Base-by-base conservation (phyloP, 2,329 filamentous ascomycete species). In the Juglanconis sp. region DNA sequence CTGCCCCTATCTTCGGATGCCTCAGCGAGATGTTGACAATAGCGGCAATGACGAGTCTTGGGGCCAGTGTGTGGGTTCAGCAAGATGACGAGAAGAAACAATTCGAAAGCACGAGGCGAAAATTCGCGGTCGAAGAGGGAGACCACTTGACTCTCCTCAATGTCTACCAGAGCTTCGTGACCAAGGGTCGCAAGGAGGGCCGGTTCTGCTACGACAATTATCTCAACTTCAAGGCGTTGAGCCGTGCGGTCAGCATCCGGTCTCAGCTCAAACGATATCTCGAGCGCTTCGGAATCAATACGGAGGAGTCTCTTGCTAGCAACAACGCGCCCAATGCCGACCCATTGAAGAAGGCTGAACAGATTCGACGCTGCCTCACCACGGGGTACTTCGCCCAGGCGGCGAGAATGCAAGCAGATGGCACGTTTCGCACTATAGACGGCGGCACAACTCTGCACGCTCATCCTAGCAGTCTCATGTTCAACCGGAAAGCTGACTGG, bases 401-500 rank as follows among this genome's bases (percentile, higher is more conserved):
- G 4, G 95, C 95, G 49, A 87, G 88, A 70, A 97, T 98, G 93
- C 91, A 96, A 73, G 83, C 91, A 0, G 94, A 98, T 77, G 95
- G 95, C 13, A 93, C 86, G 4, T 97, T 96, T 72, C 86, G 85
- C 67, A 94, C 91, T 54, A 87, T 96, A n/a, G 87, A 88, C 63
- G 92, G 92, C 35, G 87, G 86, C 44, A 89, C 88, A 54, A 84
- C 87, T 4, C 79, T 98, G 56, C 85, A 96, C 77, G 92, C 92
- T 30, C 95, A 99, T 74, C 95, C 95, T 0, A 96, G 87, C 70
- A 96, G 90, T 44, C 77, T 98, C 66, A 92, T 98, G 87, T 98
- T 98, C 79, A 96, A 96, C 73, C 87, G 93, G 59, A 97, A 96
- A 77, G 92, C 92, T 10, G 92, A 97, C 65, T 98, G 94, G 92